Percentiles rank a stretch among this genome's conserved stretches.
phyloP scores from a whole-genome alignment of 345 rosid species.

The Eucalyptus paniculata region DNA sequence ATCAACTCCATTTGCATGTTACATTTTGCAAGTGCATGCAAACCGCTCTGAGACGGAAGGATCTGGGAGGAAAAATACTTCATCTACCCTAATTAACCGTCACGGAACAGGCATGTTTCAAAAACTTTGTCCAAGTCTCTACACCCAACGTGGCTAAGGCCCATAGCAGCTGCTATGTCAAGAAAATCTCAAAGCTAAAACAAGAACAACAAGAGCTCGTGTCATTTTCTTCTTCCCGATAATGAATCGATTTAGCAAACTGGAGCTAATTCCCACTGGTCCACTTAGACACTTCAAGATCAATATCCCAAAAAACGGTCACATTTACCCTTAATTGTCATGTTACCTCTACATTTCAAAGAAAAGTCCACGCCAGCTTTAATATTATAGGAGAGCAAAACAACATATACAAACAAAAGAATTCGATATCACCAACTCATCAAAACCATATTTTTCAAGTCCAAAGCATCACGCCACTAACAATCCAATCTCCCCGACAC shows the following conservation, averaged over 20 bases:
- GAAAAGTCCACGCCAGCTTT: background rate
- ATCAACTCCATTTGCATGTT: background rate
- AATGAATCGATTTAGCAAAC: background rate
- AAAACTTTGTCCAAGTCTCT: background rate
- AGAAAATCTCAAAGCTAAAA: background rate
- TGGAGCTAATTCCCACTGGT: background rate
- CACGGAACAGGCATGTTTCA: background rate
- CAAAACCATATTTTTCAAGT: background rate
- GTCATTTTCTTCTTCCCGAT: background rate
- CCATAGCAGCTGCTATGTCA: background rate
- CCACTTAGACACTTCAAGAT: background rate
- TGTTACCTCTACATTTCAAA: background rate
- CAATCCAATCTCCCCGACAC: background rate
- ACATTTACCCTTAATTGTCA: background rate
- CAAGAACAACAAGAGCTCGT: background rate
- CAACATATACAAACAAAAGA: background rate
- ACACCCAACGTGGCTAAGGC: background rate
- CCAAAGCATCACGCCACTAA: background rate
- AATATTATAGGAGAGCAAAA: background rate
- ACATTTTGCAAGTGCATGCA: background rate
- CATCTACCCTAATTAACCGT: background rate
- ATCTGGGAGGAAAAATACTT: background rate
- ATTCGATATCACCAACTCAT: background rate
- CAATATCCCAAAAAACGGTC: background rate
- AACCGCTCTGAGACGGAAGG: background rate